phyloP scores from a whole-genome alignment of 257 asterid genomes.

The Linaria vulgaris region DNA sequence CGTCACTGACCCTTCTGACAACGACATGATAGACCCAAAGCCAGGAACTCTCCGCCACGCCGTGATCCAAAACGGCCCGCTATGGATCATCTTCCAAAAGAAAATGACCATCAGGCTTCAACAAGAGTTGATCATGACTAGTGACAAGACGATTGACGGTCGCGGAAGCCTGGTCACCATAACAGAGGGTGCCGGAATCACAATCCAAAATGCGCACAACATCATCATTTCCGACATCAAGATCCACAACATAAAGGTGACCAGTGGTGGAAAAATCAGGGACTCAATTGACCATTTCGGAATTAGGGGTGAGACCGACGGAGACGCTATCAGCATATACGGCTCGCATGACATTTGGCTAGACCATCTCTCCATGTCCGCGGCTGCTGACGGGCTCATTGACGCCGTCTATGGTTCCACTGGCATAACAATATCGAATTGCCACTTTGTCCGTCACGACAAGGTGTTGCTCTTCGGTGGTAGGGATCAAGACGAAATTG shows the following conservation, averaged over 20 bases:
- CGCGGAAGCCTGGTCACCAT: conserved; percentile 69
- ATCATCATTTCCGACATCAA: conserved; percentile 68
- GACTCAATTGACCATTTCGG: conserved; percentile 61
- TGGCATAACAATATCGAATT: conserved; percentile 67
- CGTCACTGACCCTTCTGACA: conserved; percentile 64
- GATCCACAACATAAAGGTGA: conserved; percentile 42
- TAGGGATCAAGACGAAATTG: conserved; percentile 40
- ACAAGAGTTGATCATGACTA: conserved; percentile 56
- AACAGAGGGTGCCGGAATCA: conserved; percentile 72
- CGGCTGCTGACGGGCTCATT: conserved; percentile 59
- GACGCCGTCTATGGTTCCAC: conserved; percentile 73
- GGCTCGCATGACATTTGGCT: conserved; percentile 73
- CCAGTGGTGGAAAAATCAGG: conserved; percentile 58
- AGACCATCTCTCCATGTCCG: conserved; percentile 79
- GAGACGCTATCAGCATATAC: conserved; percentile 77
- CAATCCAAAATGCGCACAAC: conserved; percentile 56
- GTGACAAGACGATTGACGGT: conserved; percentile 85
- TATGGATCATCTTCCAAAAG: conserved; percentile 69
- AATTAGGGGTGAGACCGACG: conserved; percentile 58
- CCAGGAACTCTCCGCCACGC: conserved; percentile 87
- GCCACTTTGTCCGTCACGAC: conserved; percentile 82
- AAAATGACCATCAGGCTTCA: conserved; percentile 57
- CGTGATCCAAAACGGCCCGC: conserved; percentile 64
- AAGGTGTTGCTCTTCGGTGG: conserved; percentile 91
- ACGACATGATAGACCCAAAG: conserved; percentile 48